Conservation (phyloP, 768 basidiomycete genomes). For the Coprinellus micaceus region DNA sequence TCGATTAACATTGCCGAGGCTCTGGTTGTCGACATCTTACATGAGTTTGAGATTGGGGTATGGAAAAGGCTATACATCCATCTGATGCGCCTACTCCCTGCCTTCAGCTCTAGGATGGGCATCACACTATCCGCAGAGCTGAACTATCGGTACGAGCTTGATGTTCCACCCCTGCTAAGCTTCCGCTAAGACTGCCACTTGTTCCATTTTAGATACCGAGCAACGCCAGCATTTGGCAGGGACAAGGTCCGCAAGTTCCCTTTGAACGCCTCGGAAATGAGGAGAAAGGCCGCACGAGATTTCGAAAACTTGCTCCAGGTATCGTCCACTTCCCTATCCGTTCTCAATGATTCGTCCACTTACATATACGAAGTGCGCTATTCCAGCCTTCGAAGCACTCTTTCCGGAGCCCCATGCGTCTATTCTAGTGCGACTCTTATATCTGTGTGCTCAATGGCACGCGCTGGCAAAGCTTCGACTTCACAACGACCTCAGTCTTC, state of each 20-base stretch:
- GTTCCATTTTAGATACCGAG: conserved; percentile 10
- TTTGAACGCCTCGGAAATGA: conserved; percentile 22
- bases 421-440: conserved; percentile 1
- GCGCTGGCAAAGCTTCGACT: conserved; percentile 11
- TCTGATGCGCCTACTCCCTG: conserved; percentile 28
- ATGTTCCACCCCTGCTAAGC: not conserved
- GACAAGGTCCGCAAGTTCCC: conserved; percentile 24
- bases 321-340: not conserved
- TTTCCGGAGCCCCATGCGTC: conserved; percentile 2
- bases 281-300: conserved; percentile 25
- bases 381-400: conserved; percentile 9
- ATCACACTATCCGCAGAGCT: conserved; percentile 17
- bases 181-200: not conserved
- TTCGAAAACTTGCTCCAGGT: conserved; percentile 35
- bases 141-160: conserved; percentile 20
- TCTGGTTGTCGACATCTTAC: conserved; percentile 30
- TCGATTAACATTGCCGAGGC: conserved; percentile 15
- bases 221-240: not conserved
- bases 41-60: conserved; percentile 37
- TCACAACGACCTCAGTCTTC: conserved; percentile 6
- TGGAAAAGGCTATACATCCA: conserved; percentile 35
- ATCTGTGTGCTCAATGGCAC: conserved; percentile 5
- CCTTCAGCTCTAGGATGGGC: conserved; percentile 7
- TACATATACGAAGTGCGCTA: conserved; percentile 4
- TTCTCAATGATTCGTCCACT: no score